Evolutionary conservation across 352 stramenopile genomes (phyloP), one percentile per base, ranked within the genome.

Genomic region (Phytophthora sp.): DNA sequence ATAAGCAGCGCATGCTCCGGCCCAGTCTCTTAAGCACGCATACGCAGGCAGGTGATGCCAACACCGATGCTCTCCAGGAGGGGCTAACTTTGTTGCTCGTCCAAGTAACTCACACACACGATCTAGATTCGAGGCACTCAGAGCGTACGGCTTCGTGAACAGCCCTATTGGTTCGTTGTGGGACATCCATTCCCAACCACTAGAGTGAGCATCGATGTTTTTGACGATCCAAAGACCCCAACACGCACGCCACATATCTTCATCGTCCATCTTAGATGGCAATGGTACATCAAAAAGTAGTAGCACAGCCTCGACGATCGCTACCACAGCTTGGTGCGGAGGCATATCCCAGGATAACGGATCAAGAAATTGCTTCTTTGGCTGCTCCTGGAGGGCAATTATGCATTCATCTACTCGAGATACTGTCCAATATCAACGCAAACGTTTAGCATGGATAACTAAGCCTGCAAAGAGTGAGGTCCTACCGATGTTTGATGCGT

Each of bases 181-280:
- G 10, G 80, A 54, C 51, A 79, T 56, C 80, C 82, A 92, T 27
- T 89, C 74, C 80, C 82, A 92, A 7, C 80, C 79, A 26, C 69
- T 54, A 2, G 74, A 74, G 59, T 92, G 82, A 15, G 79, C 49
- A 12, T 92, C 79, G 44, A 92, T 83, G 62, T 92, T 92, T 63
- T 89, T 92, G 54, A 89, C 78, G 17, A 92, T 83, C 82, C 82
- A 92, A 0, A 88, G 62, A 8, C 66, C 78, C 82, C 82, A 92
- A 57, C 72, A 66, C 0, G 51, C 60, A 11, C 59, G 51, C 82
- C 82, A 92, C 20, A 80, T 56, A 1, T 66, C 67, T 26, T 81
- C 73, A 15, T 77, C 60, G 17, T 71, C 28, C 13, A 59, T 42
- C 4, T 49, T 21, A 4, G 31, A 12, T 18, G 49, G 37, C 21